phyloP scores from a whole-genome alignment of 2,329 filamentous ascomycete species.

The Penicillium sp. region DNA sequence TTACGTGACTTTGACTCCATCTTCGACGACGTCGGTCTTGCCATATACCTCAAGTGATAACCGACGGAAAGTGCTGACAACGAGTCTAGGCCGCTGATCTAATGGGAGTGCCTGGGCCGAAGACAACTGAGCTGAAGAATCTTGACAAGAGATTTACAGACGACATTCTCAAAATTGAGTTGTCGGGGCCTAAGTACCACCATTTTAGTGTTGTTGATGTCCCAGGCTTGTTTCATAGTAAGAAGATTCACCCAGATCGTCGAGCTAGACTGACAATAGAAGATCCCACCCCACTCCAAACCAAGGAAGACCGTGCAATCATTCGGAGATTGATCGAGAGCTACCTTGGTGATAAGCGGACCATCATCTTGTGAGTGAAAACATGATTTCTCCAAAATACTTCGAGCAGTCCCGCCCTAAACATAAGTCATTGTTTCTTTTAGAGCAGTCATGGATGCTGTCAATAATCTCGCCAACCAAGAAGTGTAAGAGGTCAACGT shows the following conservation, averaged over 20 bases:
- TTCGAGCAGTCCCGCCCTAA: no score
- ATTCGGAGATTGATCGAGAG: constrained; percentile 44
- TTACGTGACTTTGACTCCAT: constrained; percentile 15
- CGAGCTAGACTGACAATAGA: constrained; percentile 1
- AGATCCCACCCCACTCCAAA: constrained; percentile 48
- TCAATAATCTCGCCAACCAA: not conserved
- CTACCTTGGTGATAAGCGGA: constrained; percentile 52
- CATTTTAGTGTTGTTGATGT: constrained; percentile 43
- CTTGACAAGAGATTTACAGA: constrained; percentile 33
- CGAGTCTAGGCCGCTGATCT: constrained; percentile 19
- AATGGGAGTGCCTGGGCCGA: constrained; percentile 25
- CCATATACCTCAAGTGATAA: not conserved
- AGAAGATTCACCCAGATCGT: not conserved
- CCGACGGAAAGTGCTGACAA: not conserved
- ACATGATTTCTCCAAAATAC: not conserved
- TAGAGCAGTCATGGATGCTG: not conserved
- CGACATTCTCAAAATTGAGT: constrained; percentile 41
- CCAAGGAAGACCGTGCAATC: constrained; percentile 49
- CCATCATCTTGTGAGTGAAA: constrained; percentile 49
- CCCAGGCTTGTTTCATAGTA: constrained; percentile 39
- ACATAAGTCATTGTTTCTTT: no score
- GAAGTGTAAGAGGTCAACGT: not conserved
- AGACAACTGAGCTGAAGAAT: constrained; percentile 8
- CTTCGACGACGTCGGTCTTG: constrained; percentile 20
- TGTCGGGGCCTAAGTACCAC: constrained; percentile 37